Base-by-base conservation (phyloP, 2,329 filamentous ascomycete genomes). In the Pseudogymnoascus sp. region DNA sequence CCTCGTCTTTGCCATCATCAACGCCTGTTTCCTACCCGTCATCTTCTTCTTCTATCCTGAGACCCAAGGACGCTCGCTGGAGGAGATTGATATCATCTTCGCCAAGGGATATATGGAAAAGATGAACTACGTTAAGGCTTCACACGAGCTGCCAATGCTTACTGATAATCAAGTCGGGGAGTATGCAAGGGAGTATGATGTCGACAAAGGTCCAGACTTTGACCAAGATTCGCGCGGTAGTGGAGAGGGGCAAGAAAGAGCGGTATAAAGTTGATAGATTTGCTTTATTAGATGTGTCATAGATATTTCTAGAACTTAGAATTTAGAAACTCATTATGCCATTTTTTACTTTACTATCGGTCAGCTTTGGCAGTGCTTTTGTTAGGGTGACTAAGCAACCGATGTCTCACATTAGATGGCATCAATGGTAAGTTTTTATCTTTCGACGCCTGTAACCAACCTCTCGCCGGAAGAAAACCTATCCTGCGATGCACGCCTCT, bases 81-180 rank as follows among this genome's bases (percentile, higher is more conserved):
- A 48, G 41, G 41, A 48, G 41, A 48, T 48, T 28, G 41, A 48
- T 77, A 2, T 77, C 23, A 18, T 48, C 23, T 48, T 48, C n/a
- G 41, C 41, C 2, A 48, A 48, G 41, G 41, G 41, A 9, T 48
- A 10, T 12, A 18, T 85, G 23, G 83, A 85, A 69, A 82, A 85
- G 67, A 85, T 85, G 80, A 82, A 85, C 65, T 72, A 71, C 64
- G 82, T 84, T 66, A 84, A 37, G 13, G 55, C 41, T 6, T 48
- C 41, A n/a, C 23, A 48, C 18, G 41, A 48, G 23, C 41, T 48
- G 26, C 41, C 41, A 3, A 28, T 23, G 23, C 41, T 48, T 30
- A 23, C 10, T 30, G 41, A 48, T 28, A 9, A 15, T 6, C 23
- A n/a, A 28, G 8, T 48, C 18, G 41, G 8, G n/a, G 23, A 28